Percentiles rank a stretch among this genome's conserved stretches.
These are phyloP conservation scores for Plasmodium adleri DNA, from an alignment of 169 alveolate genomes.

Conservation along the genomic window DNA sequence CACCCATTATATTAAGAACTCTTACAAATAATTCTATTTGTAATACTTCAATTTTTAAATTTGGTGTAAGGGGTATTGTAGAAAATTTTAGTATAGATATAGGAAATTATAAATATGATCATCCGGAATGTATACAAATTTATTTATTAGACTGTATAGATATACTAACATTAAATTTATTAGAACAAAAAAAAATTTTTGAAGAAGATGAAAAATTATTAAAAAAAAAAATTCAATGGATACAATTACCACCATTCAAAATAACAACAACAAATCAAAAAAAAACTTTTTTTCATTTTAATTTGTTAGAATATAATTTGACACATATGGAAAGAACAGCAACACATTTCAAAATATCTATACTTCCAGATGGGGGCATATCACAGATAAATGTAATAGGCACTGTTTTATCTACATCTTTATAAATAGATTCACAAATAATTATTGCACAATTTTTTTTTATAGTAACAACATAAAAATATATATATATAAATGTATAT, in stretches of 20 bases:
- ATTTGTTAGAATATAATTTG: constrained; percentile 47
- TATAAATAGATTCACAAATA: background rate
- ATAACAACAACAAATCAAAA: constrained; percentile 13
- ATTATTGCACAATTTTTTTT: too few species aligned
- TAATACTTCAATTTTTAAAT: constrained; percentile 56
- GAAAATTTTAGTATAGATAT: constrained; percentile 67
- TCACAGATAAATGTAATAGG: constrained; percentile 65
- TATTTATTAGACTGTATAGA: constrained; percentile 60
- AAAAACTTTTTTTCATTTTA: constrained; percentile 63
- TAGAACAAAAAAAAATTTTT: constrained; percentile 62
- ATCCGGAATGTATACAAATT: constrained; percentile 59
- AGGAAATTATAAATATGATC: constrained; percentile 63
- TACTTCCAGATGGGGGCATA: constrained; percentile 71
- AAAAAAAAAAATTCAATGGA: constrained; percentile 60
- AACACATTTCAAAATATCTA: constrained; percentile 62
- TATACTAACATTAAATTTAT: constrained; percentile 62
- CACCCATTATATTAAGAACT: constrained; percentile 68
- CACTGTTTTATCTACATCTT: constrained; percentile 35
- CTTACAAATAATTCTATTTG: constrained; percentile 41
- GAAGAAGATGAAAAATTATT: constrained; percentile 70
- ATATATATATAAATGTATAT: too few species aligned
- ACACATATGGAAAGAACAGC: constrained; percentile 63
- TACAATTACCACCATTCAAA: constrained; percentile 64
- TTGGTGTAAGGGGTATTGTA: constrained; percentile 72
- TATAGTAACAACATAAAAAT: too few species aligned